Percentiles rank a stretch among this genome's conserved stretches.
Conservation (phyloP, 805 yeast genomes). For the Candida sonorensis region DNA sequence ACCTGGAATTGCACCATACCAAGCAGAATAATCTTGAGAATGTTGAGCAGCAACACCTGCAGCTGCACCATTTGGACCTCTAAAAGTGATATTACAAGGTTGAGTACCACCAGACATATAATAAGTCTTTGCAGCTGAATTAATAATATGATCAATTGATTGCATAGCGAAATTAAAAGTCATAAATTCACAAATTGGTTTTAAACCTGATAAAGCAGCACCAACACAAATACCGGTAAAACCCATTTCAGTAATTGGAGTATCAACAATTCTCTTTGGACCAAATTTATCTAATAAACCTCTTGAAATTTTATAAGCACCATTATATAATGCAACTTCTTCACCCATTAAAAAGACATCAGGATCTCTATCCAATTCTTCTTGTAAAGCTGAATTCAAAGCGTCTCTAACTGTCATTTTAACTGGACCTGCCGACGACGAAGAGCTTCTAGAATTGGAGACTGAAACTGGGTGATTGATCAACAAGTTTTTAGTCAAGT, state of each 20-base stretch:
- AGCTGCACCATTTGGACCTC: conserved; percentile 99
- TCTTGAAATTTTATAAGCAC: conserved; percentile 96
- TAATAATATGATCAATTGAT: conserved; percentile 95
- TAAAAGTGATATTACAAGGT: conserved; percentile 93
- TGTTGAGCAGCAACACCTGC: conserved; percentile 99
- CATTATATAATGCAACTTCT: conserved; percentile 98
- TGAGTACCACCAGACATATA: conserved; percentile 99
- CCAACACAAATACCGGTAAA: conserved; percentile 94
- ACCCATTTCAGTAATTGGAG: conserved; percentile 99
- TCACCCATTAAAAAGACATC: conserved; percentile 96
- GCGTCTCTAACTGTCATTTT: conserved; percentile 95
- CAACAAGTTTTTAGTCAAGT: conserved; percentile 8
- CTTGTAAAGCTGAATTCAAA: conserved; percentile 88
- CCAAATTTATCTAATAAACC: conserved; percentile 95
- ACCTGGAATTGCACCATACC: conserved; percentile 99
- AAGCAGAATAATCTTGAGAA: conserved; percentile 94
- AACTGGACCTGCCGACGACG: conserved; percentile 44
- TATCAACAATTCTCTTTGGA: conserved; percentile 86
- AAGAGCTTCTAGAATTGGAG: conserved; percentile 43
- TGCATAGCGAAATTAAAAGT: conserved; percentile 99
- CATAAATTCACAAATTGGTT: conserved; percentile 98
- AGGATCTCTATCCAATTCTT: conserved; percentile 94
- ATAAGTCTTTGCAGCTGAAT: conserved; percentile 97
- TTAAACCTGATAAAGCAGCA: conserved; percentile 92
- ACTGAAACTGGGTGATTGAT: conserved; percentile 20